Conservation (phyloP, 768 basidiomycete genomes). For the Boletus speciosus region DNA sequence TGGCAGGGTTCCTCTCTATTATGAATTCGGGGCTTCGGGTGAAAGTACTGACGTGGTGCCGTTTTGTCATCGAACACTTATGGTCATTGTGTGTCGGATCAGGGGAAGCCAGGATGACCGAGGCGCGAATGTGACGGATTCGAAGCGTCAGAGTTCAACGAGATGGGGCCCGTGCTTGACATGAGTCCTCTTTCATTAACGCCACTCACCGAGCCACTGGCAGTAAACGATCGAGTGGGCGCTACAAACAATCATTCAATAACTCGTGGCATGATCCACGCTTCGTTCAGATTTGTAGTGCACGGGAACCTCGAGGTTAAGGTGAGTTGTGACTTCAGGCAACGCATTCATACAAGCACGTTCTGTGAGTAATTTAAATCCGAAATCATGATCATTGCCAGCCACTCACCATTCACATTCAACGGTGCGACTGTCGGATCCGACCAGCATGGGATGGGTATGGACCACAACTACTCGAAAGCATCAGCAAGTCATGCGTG, state of each 20-base stretch:
- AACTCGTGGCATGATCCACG: neutral
- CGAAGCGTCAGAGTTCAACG: neutral
- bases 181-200: neutral
- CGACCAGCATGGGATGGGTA: neutral
- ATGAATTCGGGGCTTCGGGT: neutral
- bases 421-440: neutral
- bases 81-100: neutral
- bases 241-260: neutral
- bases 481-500: neutral
- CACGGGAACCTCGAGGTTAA: conserved; percentile 13
- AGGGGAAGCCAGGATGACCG: neutral
- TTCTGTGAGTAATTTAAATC: neutral
- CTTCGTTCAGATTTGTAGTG: neutral
- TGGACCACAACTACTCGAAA: neutral
- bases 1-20: conserved; percentile 5
- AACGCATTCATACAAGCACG: neutral
- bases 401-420: neutral
- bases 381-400: neutral
- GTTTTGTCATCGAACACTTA: neutral
- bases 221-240: conserved; percentile 8
- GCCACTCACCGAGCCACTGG: neutral
- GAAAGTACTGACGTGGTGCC: neutral
- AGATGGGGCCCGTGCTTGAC: neutral
- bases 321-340: conserved; percentile 9
- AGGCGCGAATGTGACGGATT: neutral